Evolutionary conservation across 257 asterid genomes (phyloP), one percentile per base, ranked within the genome.

Genomic region (Penstemon eatonii): DNA sequence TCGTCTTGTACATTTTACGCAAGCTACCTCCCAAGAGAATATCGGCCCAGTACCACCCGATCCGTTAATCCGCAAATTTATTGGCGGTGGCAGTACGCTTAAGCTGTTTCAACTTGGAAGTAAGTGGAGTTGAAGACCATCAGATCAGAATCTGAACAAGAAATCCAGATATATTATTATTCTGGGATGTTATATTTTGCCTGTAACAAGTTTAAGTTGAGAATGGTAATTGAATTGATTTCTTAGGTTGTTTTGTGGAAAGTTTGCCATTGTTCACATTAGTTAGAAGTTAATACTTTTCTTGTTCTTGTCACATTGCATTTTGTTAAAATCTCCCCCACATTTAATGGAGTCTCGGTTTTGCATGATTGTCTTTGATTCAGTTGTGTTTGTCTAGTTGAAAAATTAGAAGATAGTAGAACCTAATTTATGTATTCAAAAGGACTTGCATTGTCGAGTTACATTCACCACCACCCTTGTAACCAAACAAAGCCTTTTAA

Each of bases 1-100:
- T 87, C 55, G 95, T 90, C 72, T 82, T 90, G 38, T 90, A 73
- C 77, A 87, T 90, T 70, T 63, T 90, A 71, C 83, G 96, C 47
- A 87, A 83, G 85, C 76, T 90, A 44, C 95, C 96, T 33, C 91
- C 92, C 10, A 82, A 80, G 60, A 80, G 87, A 9, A 79, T 78
- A 66, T 79, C 90, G 0, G 92, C 86, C 19, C 95, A 83, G 68
- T 85, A 87, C 75, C 95, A 87, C 45, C 87, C 86, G 3, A 87
- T 87, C 56, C 83, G 71, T 15, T 84, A 83, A 79, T 45, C 37
- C 53, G 3, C 9, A 42, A 36, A 45, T 73, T 52, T 51, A 57
- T 45, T 67, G 61, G 64, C 11, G 54, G 49, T 50, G 63, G 66
- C 59, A 46, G 51, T 63, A 74, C 79, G 82, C 80, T 67, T 60